phyloP scores from a whole-genome alignment of 2,329 filamentous ascomycete genomes.

The Trichoderma harzianum region DNA sequence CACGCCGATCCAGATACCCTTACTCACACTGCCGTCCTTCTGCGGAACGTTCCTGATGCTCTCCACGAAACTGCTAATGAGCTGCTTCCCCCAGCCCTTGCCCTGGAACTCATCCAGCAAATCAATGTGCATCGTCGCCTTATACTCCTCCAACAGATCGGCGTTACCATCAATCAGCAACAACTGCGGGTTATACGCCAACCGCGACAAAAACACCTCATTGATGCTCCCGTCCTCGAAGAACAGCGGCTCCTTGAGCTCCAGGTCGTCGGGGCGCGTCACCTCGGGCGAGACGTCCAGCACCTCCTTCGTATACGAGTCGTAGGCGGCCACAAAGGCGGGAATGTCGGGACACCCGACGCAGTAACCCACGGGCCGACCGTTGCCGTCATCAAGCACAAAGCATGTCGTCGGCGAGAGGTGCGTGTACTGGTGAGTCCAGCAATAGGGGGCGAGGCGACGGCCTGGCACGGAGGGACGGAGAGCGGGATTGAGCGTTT shows the following conservation, averaged over 20 bases:
- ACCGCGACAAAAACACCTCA: conserved; percentile 37
- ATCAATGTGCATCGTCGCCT: conserved; percentile 50
- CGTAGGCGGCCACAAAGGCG: conserved; percentile 38
- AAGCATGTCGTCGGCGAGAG: conserved; percentile 45
- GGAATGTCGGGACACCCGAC: conserved; percentile 44
- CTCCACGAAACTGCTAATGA: conserved; percentile 42
- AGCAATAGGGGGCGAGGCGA: conserved; percentile 46
- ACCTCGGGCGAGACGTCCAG: conserved; percentile 30
- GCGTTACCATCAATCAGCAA: conserved; percentile 38
- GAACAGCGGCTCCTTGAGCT: conserved; percentile 33
- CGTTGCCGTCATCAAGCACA: conserved; percentile 47
- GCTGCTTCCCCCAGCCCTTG: conserved; percentile 42
- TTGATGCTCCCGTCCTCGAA: conserved; percentile 25
- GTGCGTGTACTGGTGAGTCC: conserved; percentile 49
- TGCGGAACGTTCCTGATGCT: conserved; percentile 29
- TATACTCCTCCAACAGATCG: conserved; percentile 34
- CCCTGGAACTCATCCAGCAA: conserved; percentile 42
- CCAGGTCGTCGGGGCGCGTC: conserved; percentile 24
- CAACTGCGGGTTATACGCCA: conserved; percentile 40
- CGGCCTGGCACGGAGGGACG: conserved; percentile 31
- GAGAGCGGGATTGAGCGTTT: conserved; percentile 45
- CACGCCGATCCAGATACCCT: conserved; percentile 44
- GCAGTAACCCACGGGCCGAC: conserved; percentile 47
- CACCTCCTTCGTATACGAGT: conserved; percentile 36
- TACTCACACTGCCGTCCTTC: conserved; percentile 18